Percentiles rank a stretch among this genome's conserved stretches.
phyloP scores from a whole-genome alignment of 371 early-diverging fungal species.

The Smittium mucronatum region DNA sequence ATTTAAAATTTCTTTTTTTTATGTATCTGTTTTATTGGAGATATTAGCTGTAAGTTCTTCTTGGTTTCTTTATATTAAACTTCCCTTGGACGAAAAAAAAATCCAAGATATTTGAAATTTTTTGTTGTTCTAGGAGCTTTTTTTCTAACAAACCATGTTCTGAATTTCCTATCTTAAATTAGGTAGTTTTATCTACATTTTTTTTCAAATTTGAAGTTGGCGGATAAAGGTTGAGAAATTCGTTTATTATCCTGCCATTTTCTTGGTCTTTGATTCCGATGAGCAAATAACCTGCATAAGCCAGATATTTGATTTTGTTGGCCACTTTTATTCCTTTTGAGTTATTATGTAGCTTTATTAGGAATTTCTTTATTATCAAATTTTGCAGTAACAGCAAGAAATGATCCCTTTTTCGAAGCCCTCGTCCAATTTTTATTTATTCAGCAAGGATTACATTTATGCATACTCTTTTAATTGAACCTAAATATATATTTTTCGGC shows the following conservation, averaged over 20 bases:
- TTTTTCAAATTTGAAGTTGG: background rate
- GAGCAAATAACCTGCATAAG: slow-evolving; percentile 14
- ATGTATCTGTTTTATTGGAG: background rate
- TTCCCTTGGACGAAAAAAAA: slow-evolving; percentile 1
- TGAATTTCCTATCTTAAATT: background rate
- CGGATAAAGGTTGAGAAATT: background rate
- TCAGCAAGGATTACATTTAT: slow-evolving; percentile 5
- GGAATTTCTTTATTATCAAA: slow-evolving; percentile 9
- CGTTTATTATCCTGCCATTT: background rate
- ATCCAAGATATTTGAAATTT: slow-evolving; percentile 4
- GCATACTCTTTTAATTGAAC: slow-evolving; percentile 1
- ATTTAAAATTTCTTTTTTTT: background rate
- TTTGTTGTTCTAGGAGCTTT: too few species aligned
- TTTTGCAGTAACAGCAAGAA: slow-evolving; percentile 15
- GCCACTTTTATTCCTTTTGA: background rate
- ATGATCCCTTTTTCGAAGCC: slow-evolving; percentile 13
- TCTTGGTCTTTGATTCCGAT: background rate
- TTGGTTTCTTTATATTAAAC: background rate
- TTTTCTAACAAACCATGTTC: background rate
- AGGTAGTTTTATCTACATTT: background rate
- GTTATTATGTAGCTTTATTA: background rate
- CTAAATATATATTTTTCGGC: slow-evolving; percentile 1
- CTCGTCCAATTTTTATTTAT: slow-evolving; percentile 8
- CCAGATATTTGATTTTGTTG: background rate
- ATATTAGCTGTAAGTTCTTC: background rate